Base-by-base conservation (phyloP, 1,284 basidiomycete genomes). In the Leccinum insolens region DNA sequence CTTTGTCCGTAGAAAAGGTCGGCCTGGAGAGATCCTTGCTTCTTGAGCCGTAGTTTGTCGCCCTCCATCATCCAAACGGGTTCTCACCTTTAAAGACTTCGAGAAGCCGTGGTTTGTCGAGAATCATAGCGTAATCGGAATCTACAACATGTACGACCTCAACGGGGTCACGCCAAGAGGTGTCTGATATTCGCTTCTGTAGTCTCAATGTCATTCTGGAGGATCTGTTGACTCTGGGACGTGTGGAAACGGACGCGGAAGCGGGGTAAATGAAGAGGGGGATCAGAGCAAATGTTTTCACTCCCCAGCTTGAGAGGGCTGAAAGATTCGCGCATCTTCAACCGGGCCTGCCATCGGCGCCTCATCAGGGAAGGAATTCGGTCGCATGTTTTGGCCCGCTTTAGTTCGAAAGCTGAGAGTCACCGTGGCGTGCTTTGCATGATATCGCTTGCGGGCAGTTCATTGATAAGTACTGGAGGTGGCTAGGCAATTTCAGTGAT, bases 61-160 rank as follows among this genome's bases (percentile, higher is more conserved):
- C 69, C 75, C 25, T 71, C 74, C 1, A 72, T 69, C 70, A 76
- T 66, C 75, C 77, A 77, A 9, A 60, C 8, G 1, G 68, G 67
- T 41, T 72, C 65, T 17, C 77, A 34, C 34, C 34, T 34, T 34
- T 0, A 55, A 65, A 63, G 22, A 71, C 59, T 7, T 72, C 37
- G 2, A 76, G 12, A 7, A 74, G 67, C 3, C 77, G 69, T 14
- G 69, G 72, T 4, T 70, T 67, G 17, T 76, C 68, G 22, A 76
- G 68, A 25, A 62, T 65, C 7, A 60, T 22, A 15, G 69, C 71
- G 12, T 68, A 41, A 4, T 7, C 65, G n/a, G 73, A 67, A 41
- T 74, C 72, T 3, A 74, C 28, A 31, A 72, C 17, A 62, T 44
- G 63, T 65, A 75, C 67, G 15, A 74, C 65, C 20, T 67, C 57